Evolutionary conservation across 208 protist genomes (phyloP).

Genomic region (Acanthamoeba lenticulata): DNA sequence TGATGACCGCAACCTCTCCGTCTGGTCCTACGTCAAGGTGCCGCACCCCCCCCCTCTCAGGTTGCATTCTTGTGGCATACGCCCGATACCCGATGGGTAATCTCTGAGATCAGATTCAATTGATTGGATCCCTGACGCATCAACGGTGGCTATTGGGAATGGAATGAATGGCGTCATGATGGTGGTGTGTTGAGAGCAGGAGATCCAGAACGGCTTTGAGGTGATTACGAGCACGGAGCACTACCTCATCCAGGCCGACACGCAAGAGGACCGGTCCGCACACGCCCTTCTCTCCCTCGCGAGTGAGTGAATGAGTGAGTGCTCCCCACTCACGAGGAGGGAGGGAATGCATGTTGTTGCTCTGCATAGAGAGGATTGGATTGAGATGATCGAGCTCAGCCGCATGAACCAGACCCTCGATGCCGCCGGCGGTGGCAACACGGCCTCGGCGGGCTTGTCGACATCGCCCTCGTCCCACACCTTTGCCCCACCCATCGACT

Average conservation of each 20-base stretch:
- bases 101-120: too few relatives aligned
- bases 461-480: background rate
- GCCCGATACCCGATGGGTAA: too few relatives aligned
- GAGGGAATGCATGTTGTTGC: too few relatives aligned
- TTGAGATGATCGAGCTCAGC: slow-evolving; percentile 21
- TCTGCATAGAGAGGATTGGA: slow-evolving; percentile 54
- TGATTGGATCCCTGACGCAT: too few relatives aligned
- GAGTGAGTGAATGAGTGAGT: background rate
- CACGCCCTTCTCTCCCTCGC: background rate
- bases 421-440: background rate
- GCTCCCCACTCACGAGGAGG: too few relatives aligned
- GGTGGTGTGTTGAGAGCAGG: background rate
- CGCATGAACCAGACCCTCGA: background rate
- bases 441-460: background rate
- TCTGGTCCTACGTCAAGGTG: slow-evolving; percentile 36
- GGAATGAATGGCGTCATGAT: too few relatives aligned
- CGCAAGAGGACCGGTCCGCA: slow-evolving; percentile 18
- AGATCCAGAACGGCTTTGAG: slow-evolving; percentile 53
- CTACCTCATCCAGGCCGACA: slow-evolving; percentile 56
- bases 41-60: background rate
- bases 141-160: too few relatives aligned
- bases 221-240: slow-evolving; percentile 29
- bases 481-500: slow-evolving; percentile 5
- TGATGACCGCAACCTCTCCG: slow-evolving; percentile 18
- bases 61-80: background rate